Evolutionary conservation across 345 rosid genomes (phyloP), one percentile per base, ranked within the genome.

Genomic region (Boechera stricta): DNA sequence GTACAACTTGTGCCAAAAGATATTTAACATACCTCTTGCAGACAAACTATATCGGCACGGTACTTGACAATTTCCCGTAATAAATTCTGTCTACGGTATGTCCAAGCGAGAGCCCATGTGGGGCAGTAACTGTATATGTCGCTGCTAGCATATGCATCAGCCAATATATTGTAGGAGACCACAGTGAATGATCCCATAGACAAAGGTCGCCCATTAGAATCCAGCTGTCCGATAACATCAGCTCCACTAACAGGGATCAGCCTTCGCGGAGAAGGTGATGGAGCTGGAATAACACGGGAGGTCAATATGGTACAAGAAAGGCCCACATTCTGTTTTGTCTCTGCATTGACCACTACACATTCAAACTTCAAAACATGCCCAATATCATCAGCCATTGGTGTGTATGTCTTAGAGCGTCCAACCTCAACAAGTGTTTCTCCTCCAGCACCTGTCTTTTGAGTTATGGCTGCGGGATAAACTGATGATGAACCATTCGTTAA

Each of bases 41-140:
- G 95, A 75, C 99, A 95, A 74, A 95, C 96, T 76, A 95, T 85
- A 84, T 95, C 98, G 10, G 98, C 99, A 65, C 90, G 86, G 53
- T 95, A 95, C 59, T 92, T 94, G 65, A 95, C 91, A 64, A 95
- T 89, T 79, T 95, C 99, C 76, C 97, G 84, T 35, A 95, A 80
- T 72, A 95, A 77, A 84, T 95, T 95, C 77, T 95, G 99, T 59
- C 93, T 84, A 64, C 99, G 96, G 73, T 95, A 95, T 35, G 94
- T 87, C 99, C 99, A 95, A 8, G 99, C 85, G 73, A 95, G 96
- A 72, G 99, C 96, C 98, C 99, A 95, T 18, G 98, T 81, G 65
- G 99, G 99, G 72, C 99, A 95, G 77, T 91, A 95, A 67, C 93
- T 87, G 84, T 92, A 93, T 52, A 87, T 31, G 67, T 92, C 98